These are phyloP conservation scores for Thielaviopsis ethacetica DNA, from an alignment of 2,329 filamentous ascomycete genomes.

Conservation along the genomic window DNA sequence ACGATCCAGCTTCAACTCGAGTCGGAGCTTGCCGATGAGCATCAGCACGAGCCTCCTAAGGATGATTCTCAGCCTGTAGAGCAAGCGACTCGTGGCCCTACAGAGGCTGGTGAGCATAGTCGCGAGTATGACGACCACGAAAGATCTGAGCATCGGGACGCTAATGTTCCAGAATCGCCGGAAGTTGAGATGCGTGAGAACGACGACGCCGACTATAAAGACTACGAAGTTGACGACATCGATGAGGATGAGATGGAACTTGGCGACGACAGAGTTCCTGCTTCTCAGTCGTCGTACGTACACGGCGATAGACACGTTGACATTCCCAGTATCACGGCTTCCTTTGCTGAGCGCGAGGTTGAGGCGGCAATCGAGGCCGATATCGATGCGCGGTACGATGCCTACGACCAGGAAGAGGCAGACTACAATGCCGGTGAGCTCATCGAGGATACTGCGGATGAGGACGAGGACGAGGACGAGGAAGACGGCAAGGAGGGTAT, in stretches of 20 bases:
- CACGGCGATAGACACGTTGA: neutral
- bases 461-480: constrained; percentile 4
- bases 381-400: constrained; percentile 17
- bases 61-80: constrained; percentile 1
- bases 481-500: neutral
- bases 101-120: neutral
- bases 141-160: neutral
- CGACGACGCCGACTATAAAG: neutral
- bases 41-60: neutral
- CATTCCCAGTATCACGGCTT: constrained; percentile 24
- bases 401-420: constrained; percentile 10
- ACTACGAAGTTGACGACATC: neutral
- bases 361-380: constrained; percentile 22
- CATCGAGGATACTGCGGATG: constrained; percentile 7
- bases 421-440: neutral
- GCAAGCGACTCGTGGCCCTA: neutral
- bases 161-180: neutral
- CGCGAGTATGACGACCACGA: neutral
- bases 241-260: constrained; percentile 10
- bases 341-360: constrained; percentile 27
- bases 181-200: neutral
- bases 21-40: neutral
- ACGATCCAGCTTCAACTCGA: neutral
- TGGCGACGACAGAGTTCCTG: constrained; percentile 5
- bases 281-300: constrained; percentile 1